Conservation (phyloP, 2,329 filamentous ascomycete species). For the Aspergillus eucalypticola region DNA sequence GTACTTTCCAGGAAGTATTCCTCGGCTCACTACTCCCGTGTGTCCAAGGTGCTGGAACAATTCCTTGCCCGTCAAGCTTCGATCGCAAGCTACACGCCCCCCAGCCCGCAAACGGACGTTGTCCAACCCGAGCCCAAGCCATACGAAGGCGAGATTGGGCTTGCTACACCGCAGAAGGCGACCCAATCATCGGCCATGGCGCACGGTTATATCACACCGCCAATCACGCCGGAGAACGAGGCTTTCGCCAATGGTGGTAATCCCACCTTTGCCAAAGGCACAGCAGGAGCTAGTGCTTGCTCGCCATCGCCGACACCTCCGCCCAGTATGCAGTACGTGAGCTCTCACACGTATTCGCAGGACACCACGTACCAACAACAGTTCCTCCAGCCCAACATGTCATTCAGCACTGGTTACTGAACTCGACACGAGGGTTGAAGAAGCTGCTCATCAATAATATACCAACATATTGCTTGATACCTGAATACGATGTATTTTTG, state of each 20-base stretch:
- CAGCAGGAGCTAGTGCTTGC: constrained; percentile 31
- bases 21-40: constrained; percentile 64
- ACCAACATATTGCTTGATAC: constrained; percentile 13
- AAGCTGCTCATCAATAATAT: constrained; percentile 8
- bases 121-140: constrained; percentile 40
- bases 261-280: constrained; percentile 33
- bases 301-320: constrained; percentile 42
- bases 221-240: constrained; percentile 49
- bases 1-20: constrained; percentile 70
- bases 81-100: constrained; percentile 49
- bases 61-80: constrained; percentile 66
- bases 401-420: constrained; percentile 36
- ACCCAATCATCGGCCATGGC: constrained; percentile 36
- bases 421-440: constrained; percentile 10
- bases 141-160: constrained; percentile 44
- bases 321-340: constrained; percentile 38
- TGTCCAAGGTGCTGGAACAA: constrained; percentile 64
- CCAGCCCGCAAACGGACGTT: constrained; percentile 42
- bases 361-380: constrained; percentile 39
- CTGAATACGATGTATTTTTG: constrained; percentile 6
- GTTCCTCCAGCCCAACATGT: constrained; percentile 37
- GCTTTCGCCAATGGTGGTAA: constrained; percentile 40
- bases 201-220: constrained; percentile 50
- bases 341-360: constrained; percentile 38
- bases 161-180: constrained; percentile 46